phyloP scores from a whole-genome alignment of 2,329 filamentous ascomycete species.

The Hypoxylon sp. region DNA sequence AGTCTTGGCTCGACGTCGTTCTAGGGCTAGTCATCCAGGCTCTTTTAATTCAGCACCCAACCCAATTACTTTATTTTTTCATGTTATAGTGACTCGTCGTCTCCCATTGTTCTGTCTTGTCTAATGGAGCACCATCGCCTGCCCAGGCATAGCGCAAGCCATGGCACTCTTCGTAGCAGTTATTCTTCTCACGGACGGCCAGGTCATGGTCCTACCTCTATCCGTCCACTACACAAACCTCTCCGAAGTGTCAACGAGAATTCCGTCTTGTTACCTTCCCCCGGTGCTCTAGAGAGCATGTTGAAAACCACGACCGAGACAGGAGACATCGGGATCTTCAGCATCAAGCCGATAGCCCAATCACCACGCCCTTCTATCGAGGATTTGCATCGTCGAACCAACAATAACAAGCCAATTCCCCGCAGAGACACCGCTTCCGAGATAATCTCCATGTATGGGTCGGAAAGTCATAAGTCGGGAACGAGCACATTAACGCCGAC shows the following conservation, averaged over 20 bases:
- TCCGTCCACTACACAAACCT: conserved; percentile 53
- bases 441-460: conserved; percentile 67
- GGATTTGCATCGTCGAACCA: conserved; percentile 53
- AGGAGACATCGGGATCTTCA: conserved; percentile 72
- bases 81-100: conserved; percentile 40
- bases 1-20: conserved; percentile 36
- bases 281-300: conserved; percentile 71
- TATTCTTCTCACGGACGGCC: conserved; percentile 44
- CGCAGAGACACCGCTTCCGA: conserved; percentile 66
- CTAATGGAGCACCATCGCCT: conserved; percentile 48
- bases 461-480: conserved; percentile 60
- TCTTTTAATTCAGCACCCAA: conserved; percentile 39
- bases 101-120: conserved; percentile 19
- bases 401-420: conserved; percentile 60
- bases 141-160: conserved; percentile 50
- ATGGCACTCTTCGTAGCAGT: conserved; percentile 49
- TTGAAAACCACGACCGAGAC: conserved; percentile 74
- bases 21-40: conserved; percentile 26
- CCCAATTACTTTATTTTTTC: conserved; percentile 45
- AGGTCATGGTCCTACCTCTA: conserved; percentile 35
- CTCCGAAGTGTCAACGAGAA: conserved; percentile 60
- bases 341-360: conserved; percentile 59
- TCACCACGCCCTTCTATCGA: conserved; percentile 51
- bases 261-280: conserved; percentile 58
- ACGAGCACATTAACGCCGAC: conserved; percentile 57